Conservation (phyloP, 306 rosid genomes). For the Pterocarpus santalinus region DNA sequence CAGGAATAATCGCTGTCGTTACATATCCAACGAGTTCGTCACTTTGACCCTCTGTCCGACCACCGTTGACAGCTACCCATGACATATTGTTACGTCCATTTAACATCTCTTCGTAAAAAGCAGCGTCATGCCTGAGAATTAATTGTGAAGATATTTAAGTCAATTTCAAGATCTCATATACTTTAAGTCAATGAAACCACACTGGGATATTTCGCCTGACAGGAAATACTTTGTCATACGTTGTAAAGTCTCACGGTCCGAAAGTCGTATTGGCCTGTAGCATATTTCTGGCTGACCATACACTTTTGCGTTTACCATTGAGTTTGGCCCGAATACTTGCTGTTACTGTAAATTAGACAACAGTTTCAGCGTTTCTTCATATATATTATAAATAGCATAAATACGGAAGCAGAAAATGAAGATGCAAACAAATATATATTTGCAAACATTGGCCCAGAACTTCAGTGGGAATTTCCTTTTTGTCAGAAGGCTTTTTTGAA, state of each 20-base stretch:
- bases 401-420: conserved; percentile 1
- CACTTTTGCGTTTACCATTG: conserved; percentile 67
- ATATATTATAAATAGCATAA: background rate
- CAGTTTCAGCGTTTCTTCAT: conserved; percentile 16
- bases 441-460: too few relatives aligned
- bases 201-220: conserved; percentile 63
- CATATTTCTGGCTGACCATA: conserved; percentile 56
- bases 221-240: conserved; percentile 71
- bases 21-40: conserved; percentile 88
- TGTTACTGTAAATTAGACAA: conserved; percentile 40
- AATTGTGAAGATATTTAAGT: conserved; percentile 2
- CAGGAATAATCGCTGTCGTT: conserved; percentile 73
- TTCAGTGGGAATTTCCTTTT: too few relatives aligned
- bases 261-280: conserved; percentile 76
- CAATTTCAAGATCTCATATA: conserved; percentile 4
- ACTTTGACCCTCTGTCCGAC: conserved; percentile 64
- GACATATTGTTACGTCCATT: conserved; percentile 74
- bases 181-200: conserved; percentile 15
- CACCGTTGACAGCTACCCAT: conserved; percentile 87
- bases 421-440: background rate
- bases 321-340: conserved; percentile 42
- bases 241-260: conserved; percentile 73
- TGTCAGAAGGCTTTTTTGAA: too few relatives aligned
- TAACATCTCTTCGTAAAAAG: conserved; percentile 79
- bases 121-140: conserved; percentile 70